These are phyloP conservation scores for Podospora didyma DNA, from an alignment of 495 filamentous ascomycete species.

Conservation along the genomic window DNA sequence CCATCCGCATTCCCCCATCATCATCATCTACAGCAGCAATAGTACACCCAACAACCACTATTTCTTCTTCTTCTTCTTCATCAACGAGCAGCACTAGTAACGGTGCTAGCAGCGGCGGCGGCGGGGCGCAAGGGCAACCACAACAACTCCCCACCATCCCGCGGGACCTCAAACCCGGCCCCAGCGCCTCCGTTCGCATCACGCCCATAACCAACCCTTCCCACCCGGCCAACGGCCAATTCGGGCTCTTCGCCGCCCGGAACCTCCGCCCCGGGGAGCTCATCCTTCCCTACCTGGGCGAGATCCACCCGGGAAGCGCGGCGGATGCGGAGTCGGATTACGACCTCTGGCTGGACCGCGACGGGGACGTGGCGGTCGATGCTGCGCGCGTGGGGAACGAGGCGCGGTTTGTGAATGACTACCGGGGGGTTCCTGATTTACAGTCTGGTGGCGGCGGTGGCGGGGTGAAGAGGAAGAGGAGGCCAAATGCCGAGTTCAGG, in stretches of 20 bases:
- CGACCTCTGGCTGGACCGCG: conserved; percentile 60
- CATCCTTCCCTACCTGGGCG: conserved; percentile 64
- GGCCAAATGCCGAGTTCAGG: conserved; percentile 60
- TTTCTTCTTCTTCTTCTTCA: too few relatives aligned
- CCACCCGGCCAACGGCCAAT: conserved; percentile 61
- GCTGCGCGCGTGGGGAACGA: conserved; percentile 61
- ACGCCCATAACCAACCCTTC: conserved; percentile 43
- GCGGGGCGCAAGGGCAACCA: too few relatives aligned
- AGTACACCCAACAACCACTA: not conserved
- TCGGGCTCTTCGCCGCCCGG: conserved; percentile 60
- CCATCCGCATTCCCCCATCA: conserved; percentile 31
- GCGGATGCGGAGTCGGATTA: conserved; percentile 49
- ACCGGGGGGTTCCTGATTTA: conserved; percentile 51
- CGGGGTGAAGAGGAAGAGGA: conserved; percentile 12
- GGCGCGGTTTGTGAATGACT: conserved; percentile 71
- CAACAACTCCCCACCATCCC: conserved; percentile 34
- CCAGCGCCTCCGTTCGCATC: conserved; percentile 51
- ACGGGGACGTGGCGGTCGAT: conserved; percentile 58
- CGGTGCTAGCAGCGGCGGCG: too few relatives aligned
- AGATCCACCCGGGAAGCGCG: conserved; percentile 44
- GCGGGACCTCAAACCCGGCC: conserved; percentile 32
- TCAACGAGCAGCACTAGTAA: not conserved
- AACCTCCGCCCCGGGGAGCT: conserved; percentile 53
- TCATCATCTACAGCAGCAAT: conserved; percentile 12
- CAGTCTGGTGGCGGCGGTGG: not conserved